Conservation (phyloP, 805 yeast species). For the Tetrapisispora arboricola region DNA sequence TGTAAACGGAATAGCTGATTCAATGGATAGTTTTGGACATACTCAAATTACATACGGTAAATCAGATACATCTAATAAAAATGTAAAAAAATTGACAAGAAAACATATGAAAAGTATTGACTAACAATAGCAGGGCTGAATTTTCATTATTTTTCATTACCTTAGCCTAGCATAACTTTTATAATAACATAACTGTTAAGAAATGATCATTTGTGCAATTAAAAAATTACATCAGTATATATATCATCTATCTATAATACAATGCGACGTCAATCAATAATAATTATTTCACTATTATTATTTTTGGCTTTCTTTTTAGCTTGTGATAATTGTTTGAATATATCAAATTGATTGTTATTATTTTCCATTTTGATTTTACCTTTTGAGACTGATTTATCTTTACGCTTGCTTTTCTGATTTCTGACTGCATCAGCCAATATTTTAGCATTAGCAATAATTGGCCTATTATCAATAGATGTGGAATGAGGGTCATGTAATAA, state of each 20-base stretch:
- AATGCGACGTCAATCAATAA: constrained; percentile 14
- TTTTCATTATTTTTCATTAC: too few relatives aligned
- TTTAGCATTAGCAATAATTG: constrained; percentile 25
- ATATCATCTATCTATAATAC: neutral
- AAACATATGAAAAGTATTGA: constrained; percentile 12
- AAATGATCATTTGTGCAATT: too few relatives aligned
- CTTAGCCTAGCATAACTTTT: neutral
- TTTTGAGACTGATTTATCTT: neutral
- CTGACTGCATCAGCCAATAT: constrained; percentile 21
- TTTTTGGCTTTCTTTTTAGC: constrained; percentile 24
- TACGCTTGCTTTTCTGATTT: neutral
- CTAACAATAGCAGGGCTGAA: neutral
- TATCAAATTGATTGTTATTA: constrained; percentile 19
- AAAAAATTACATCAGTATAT: too few relatives aligned
- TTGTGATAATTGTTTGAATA: constrained; percentile 22
- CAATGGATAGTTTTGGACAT: constrained; percentile 4
- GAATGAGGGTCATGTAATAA: constrained; percentile 26
- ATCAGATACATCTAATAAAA: constrained; percentile 3
- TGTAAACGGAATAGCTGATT: neutral
- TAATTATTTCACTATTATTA: constrained; percentile 22
- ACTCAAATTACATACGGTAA: constrained; percentile 26
- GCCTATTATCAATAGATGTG: constrained; percentile 20
- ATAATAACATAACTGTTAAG: too few relatives aligned
- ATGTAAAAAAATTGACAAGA: constrained; percentile 15
- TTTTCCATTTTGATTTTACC: constrained; percentile 17